Conservation (phyloP, 495 filamentous ascomycete species). For the Tuber calosporum region DNA sequence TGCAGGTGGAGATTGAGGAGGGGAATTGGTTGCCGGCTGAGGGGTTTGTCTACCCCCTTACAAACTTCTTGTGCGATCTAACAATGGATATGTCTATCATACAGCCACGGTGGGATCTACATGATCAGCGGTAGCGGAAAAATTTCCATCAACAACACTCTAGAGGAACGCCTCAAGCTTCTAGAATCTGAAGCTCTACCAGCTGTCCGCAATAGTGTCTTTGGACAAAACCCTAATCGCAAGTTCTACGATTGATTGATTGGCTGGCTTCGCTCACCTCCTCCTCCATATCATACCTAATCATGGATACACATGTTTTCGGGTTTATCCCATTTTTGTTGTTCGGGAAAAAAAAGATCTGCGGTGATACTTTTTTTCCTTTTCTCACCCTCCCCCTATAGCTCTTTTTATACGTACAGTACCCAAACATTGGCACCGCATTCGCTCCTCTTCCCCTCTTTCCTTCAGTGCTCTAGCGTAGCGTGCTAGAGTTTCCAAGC, state of each 20-base stretch:
- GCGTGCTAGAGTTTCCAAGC: neutral
- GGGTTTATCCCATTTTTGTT: neutral
- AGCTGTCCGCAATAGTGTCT: conserved; percentile 71
- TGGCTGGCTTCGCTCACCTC: neutral
- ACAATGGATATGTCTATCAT: conserved; percentile 1
- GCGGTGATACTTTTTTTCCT: neutral
- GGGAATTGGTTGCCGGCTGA: conserved; percentile 69
- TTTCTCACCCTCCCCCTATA: neutral
- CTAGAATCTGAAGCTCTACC: conserved; percentile 79
- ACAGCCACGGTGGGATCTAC: conserved; percentile 72
- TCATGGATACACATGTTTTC: neutral
- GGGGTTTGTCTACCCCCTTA: conserved; percentile 57
- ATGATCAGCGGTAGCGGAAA: conserved; percentile 79
- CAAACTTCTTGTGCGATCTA: conserved; percentile 10
- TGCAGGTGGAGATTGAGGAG: conserved; percentile 66
- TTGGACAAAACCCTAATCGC: conserved; percentile 86
- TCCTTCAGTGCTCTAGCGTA: neutral
- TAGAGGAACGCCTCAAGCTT: conserved; percentile 81
- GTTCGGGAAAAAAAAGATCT: neutral
- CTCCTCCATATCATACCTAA: neutral
- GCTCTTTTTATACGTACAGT: neutral
- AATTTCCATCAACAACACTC: conserved; percentile 98
- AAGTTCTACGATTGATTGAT: conserved; percentile 76
- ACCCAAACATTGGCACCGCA: neutral
- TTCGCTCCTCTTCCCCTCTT: neutral